phyloP scores from a whole-genome alignment of 306 rosid species.

The Ziziphus jujuba region DNA sequence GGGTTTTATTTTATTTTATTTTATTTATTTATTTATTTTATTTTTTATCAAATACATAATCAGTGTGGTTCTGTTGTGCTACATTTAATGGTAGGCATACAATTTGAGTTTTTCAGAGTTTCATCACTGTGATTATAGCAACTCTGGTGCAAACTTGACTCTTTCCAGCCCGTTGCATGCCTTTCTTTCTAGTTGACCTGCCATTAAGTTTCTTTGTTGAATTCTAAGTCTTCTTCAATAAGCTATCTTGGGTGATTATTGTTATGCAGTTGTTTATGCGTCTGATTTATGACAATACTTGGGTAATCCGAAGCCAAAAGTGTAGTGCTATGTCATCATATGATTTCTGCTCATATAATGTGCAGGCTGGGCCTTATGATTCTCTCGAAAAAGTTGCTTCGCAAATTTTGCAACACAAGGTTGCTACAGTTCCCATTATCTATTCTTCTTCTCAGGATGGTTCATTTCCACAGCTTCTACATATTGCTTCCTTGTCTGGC shows the following conservation, averaged over 20 bases:
- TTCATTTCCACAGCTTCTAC: conserved; percentile 66
- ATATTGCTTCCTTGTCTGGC: conserved; percentile 75
- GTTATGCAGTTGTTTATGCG: background rate
- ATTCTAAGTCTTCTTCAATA: background rate
- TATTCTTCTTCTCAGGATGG: conserved; percentile 54
- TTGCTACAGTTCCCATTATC: conserved; percentile 66
- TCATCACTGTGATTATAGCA: background rate
- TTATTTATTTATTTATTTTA: no score
- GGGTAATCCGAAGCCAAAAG: background rate
- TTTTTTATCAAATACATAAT: no score
- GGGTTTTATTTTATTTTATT: no score
- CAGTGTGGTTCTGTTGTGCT: no score
- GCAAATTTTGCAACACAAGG: conserved; percentile 68
- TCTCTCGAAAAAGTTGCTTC: conserved; percentile 70
- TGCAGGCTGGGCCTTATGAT: conserved; percentile 76
- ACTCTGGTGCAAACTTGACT: background rate
- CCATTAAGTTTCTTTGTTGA: background rate
- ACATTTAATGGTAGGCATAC: no score
- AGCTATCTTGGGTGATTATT: background rate
- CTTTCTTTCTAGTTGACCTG: background rate
- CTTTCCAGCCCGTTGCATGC: background rate
- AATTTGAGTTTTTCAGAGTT: no score
- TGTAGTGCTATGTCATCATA: conserved; percentile 7
- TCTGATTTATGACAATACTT: conserved; percentile 5
- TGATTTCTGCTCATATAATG: conserved; percentile 19